These are phyloP conservation scores for Calendula officinalis DNA, from an alignment of 129 eudicot species.

Conservation along the genomic window DNA sequence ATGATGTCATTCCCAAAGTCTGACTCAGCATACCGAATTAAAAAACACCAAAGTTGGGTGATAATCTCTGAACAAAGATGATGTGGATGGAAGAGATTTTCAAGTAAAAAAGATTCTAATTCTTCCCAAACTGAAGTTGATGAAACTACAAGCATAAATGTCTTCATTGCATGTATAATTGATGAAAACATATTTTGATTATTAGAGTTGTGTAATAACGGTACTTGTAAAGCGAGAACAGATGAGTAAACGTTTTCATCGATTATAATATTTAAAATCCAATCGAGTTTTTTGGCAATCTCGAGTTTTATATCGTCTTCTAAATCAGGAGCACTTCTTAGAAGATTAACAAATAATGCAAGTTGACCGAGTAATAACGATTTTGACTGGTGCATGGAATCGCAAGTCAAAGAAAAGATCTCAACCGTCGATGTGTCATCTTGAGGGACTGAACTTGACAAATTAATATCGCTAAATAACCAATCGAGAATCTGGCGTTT, in stretches of 20 bases:
- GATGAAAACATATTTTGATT: constrained; percentile 54
- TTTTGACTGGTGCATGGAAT: constrained; percentile 46
- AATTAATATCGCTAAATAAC: constrained; percentile 46
- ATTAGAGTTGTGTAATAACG: constrained; percentile 41
- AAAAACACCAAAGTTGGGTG: constrained; percentile 80
- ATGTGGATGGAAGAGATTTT: constrained; percentile 78
- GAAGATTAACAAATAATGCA: constrained; percentile 61
- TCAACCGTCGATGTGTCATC: constrained; percentile 22
- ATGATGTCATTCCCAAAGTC: constrained; percentile 54
- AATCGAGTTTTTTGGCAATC: constrained; percentile 66
- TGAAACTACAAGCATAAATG: constrained; percentile 70
- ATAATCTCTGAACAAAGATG: constrained; percentile 77
- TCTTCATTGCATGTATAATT: constrained; percentile 65
- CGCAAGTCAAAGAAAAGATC: constrained; percentile 42
- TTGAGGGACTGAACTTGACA: constrained; percentile 10
- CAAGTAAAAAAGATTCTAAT: constrained; percentile 60
- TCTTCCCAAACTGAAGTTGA: constrained; percentile 60
- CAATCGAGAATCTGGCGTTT: constrained; percentile 71
- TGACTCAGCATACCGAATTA: constrained; percentile 70
- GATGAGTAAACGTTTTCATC: constrained; percentile 67
- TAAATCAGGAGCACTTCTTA: constrained; percentile 64
- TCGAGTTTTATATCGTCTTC: constrained; percentile 60
- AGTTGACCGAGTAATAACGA: constrained; percentile 49
- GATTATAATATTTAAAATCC: constrained; percentile 50
- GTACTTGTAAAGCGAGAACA: constrained; percentile 51